Base-by-base conservation (phyloP, 352 stramenopile genomes). In the Halophytophthora polymorphica region DNA sequence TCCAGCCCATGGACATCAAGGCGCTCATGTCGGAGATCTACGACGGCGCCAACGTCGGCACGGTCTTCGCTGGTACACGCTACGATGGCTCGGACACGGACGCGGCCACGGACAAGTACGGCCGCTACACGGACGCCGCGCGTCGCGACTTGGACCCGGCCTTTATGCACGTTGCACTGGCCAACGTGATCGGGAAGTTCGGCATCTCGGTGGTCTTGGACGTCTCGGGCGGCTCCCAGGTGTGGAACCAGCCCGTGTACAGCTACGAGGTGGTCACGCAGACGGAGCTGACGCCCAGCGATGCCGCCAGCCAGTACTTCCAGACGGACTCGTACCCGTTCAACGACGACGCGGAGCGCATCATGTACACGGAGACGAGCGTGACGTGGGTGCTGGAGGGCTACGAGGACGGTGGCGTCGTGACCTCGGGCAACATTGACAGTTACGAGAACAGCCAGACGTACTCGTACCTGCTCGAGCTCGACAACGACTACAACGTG, bases 231-330 rank as follows among this genome's bases (percentile, higher is more conserved):
- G 50, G 56, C 25, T 31, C 35, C 2, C 45, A 69, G 39, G 64
- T 83, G n/a, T 82, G 71, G 68, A 82, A 82, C 56, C 63, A 75
- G 45, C 71, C 71, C 1, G 53, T 82, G n/a, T 50, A 58, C 29
- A 68, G 54, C 51, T 82, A 80, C 55, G 36, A 66, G 29, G 43
- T 76, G 12, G 7, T 49, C 13, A 41, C 45, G 8, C 36, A 57
- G 41, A 42, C 49, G 13, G 56, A 71, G n/a, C 37, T 77, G 47
- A 58, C 50, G 6, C 58, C 58, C 1, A 44, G 48, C 12, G 15
- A 71, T 6, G 65, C 56, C 0, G 64, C 64, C 2, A 35, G 51
- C 37, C 36, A 57, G 37, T 70, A 57, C 45, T 76, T 59, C 39
- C 43, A 45, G 34, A 58, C 60, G 29, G 45, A 37, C n/a, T 53